A percentile compares a stretch with the other conserved stretches of the same genome.
Conservation (phyloP, 2,329 filamentous ascomycete species). For the Pleomassaria siparia region DNA sequence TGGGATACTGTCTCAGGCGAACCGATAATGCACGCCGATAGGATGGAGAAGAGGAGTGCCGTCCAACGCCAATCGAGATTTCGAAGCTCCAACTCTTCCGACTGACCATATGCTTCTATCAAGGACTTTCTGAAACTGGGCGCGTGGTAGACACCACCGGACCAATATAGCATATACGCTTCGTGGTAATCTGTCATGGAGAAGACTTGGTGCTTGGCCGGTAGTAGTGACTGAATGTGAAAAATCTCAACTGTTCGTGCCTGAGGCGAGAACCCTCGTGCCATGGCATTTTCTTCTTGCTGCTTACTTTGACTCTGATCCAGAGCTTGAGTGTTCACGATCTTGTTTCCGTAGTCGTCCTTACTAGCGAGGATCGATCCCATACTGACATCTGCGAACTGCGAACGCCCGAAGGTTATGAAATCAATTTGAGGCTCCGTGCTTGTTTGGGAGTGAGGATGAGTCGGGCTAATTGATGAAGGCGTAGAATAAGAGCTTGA, state of each 20-base stretch:
- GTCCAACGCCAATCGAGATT: conserved; percentile 43
- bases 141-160: conserved; percentile 42
- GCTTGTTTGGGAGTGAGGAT: not conserved
- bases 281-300: conserved; percentile 8
- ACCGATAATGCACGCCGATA: conserved; percentile 48
- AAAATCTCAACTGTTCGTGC: conserved; percentile 27
- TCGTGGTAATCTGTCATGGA: conserved; percentile 44
- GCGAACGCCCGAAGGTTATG: conserved; percentile 24
- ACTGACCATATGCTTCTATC: conserved; percentile 40
- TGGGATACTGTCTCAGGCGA: conserved; percentile 38
- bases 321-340: conserved; percentile 19
- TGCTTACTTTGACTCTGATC: conserved; percentile 15
- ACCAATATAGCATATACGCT: conserved; percentile 43
- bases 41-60: conserved; percentile 48
- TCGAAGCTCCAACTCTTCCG: conserved; percentile 42
- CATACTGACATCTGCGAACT: conserved; percentile 28
- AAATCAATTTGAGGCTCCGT: conserved; percentile 18
- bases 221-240: conserved; percentile 44
- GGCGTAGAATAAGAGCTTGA: conserved; percentile 1
- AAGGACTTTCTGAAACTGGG: conserved; percentile 44
- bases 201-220: conserved; percentile 23
- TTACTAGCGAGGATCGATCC: conserved; percentile 25
- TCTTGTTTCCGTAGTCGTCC: conserved; percentile 17
- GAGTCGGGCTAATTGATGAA: not conserved
- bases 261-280: conserved; percentile 22